phyloP scores from a whole-genome alignment of 2,329 filamentous ascomycete genomes.

The Aspergillus brunneoviolaceus region DNA sequence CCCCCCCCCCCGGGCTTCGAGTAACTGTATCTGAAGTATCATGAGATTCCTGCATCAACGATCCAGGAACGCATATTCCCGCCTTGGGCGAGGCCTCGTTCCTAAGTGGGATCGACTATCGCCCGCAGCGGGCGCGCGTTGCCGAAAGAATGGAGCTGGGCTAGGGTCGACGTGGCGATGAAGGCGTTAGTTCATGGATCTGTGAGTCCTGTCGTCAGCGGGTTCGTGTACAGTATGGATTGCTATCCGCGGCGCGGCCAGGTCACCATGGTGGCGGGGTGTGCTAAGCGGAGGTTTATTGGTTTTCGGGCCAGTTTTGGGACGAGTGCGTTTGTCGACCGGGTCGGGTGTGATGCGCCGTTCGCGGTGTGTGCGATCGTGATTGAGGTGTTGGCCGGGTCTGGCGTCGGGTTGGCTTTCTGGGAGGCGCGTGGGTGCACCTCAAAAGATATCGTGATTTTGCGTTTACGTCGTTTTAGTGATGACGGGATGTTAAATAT shows the following conservation, averaged over 20 bases:
- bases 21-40: too few relatives aligned
- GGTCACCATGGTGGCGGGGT: slow-evolving; percentile 12
- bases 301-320: slow-evolving; percentile 17
- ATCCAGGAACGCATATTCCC: too few relatives aligned
- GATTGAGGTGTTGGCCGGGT: background rate
- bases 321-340: slow-evolving; percentile 8
- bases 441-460: too few relatives aligned
- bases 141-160: slow-evolving; percentile 7
- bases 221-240: slow-evolving; percentile 14
- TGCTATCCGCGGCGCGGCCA: slow-evolving; percentile 12
- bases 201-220: slow-evolving; percentile 11
- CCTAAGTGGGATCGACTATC: too few relatives aligned
- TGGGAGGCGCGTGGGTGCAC: too few relatives aligned
- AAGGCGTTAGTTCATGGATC: slow-evolving; percentile 13
- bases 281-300: slow-evolving; percentile 14
- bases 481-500: too few relatives aligned
- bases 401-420: too few relatives aligned
- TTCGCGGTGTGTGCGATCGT: slow-evolving; percentile 14
- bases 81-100: too few relatives aligned
- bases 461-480: too few relatives aligned
- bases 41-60: too few relatives aligned
- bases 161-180: slow-evolving; percentile 9
- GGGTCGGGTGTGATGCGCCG: slow-evolving; percentile 12
- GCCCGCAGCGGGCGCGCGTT: too few relatives aligned
- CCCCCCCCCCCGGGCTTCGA: too few relatives aligned